phyloP scores from a whole-genome alignment of 306 rosid genomes.

The Sicyos baderoa region DNA sequence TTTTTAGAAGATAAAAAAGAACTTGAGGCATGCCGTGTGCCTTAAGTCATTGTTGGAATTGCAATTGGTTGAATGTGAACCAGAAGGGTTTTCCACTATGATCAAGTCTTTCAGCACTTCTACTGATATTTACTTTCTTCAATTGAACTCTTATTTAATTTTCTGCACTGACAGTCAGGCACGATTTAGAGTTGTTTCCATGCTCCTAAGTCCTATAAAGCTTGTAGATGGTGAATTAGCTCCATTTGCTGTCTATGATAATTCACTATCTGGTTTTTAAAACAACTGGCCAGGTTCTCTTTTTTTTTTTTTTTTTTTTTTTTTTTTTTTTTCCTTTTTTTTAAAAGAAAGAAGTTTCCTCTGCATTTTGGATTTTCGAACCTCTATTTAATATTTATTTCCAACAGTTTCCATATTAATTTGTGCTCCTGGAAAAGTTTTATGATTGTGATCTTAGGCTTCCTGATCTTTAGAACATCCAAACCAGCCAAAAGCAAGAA shows the following conservation, averaged over 20 bases:
- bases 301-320: not conserved
- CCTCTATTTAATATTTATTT: not conserved
- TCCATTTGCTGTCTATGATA: not conserved
- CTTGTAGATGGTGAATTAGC: not conserved
- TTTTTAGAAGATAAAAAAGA: not conserved
- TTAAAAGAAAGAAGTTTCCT: not conserved
- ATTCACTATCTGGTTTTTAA: not conserved
- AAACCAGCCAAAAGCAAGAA: slow-evolving; percentile 54
- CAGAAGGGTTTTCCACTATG: not conserved
- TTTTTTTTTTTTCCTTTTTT: not conserved
- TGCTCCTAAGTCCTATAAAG: not conserved
- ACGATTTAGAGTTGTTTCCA: slow-evolving; percentile 4
- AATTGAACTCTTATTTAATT: not conserved
- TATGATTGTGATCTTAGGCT: slow-evolving; percentile 28
- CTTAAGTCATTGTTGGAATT: not conserved
- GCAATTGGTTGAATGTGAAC: not conserved
- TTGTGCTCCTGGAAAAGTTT: slow-evolving; percentile 13
- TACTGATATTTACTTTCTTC: not conserved
- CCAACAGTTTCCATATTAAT: slow-evolving; percentile 9
- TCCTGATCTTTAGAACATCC: slow-evolving; percentile 52
- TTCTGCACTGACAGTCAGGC: not conserved
- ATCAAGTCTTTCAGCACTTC: not conserved
- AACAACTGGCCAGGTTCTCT: not conserved
- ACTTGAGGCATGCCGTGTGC: not conserved
- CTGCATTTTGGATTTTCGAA: not conserved